Evolutionary conservation across 805 yeast genomes (phyloP), one percentile per base, ranked within the genome.

Genomic region (Starmerella lactis-condensi): DNA sequence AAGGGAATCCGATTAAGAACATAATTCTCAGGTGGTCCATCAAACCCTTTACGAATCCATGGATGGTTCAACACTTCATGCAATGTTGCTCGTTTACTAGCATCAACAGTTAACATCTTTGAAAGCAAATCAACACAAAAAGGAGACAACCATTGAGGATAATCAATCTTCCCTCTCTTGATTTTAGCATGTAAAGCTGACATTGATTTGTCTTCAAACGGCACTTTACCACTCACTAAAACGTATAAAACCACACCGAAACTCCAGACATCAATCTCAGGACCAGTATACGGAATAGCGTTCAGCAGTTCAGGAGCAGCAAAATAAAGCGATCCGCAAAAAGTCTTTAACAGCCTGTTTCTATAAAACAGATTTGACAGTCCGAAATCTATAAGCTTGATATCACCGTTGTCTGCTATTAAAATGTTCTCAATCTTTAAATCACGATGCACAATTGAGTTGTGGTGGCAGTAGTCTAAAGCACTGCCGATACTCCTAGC

Each of bases 231-330:
- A 52, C 95, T 83, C 2, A 89, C 94, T 38, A 89, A 61, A 6
- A 89, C 99, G 49, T 81, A 89, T 30, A 89, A 57, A 1, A 89
- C 96, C 20, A 89, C 93, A 41, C 98, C 98, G 61, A 83, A 85
- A 2, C 94, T 79, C 98, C 98, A 89, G 13, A 89, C 74, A 53
- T 89, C 98, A 29, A 89, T 94, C 52, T 89, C 98, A 1, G 98
- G 98, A 0, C 98, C 99, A 22, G 67, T 62, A 47, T 89, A 89
- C 1, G 94, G 95, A 42, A 71, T 72, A 1, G 96, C 98, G 36
- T 78, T 76, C 32, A 89, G 61, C 43, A 89, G 62, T 53, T 89
- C 99, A 0, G 99, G 99, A 0, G 99, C 98, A 1, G 98, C 99
- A 65, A 89, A 89, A 52, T 89, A 89, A 31, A 89, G 61, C 1